Percentiles rank a stretch among this genome's conserved stretches.
These are phyloP conservation scores for Ulota crispa DNA, from an alignment of 225 moss, liverwort and hornwort genomes.

Conservation along the genomic window DNA sequence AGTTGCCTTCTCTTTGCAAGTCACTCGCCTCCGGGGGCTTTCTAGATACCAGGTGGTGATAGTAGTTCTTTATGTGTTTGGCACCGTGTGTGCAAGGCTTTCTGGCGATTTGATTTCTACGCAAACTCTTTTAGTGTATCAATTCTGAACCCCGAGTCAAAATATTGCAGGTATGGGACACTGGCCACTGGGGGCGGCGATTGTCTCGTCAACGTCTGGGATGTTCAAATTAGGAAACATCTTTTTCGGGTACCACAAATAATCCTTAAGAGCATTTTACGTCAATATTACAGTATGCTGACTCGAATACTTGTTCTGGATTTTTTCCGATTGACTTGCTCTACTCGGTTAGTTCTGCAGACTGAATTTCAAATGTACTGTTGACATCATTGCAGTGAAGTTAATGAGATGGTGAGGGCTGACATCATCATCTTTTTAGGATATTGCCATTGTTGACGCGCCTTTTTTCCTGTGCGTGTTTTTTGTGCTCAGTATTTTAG, in stretches of 20 bases:
- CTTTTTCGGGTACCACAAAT: slow-evolving; percentile 65
- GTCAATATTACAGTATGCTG: not conserved
- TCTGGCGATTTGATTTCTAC: not conserved
- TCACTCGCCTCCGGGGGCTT: not conserved
- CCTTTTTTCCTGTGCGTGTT: not conserved
- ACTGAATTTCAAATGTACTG: not conserved
- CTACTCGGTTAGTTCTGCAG: not conserved
- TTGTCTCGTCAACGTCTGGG: slow-evolving; percentile 93
- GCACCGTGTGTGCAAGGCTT: not conserved
- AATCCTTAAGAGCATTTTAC: not conserved
- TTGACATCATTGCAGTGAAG: not conserved
- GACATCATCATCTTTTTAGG: not conserved
- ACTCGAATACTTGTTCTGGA: not conserved
- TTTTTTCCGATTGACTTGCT: not conserved
- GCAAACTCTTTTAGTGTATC: not conserved
- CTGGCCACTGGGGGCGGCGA: slow-evolving; percentile 91
- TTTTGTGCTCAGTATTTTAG: slow-evolving; percentile 67
- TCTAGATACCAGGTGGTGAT: not conserved
- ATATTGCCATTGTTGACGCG: slow-evolving; percentile 8
- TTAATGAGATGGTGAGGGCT: not conserved
- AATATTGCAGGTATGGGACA: slow-evolving; percentile 75
- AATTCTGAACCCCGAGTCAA: slow-evolving; percentile 16
- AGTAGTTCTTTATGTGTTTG: not conserved
- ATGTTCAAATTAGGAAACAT: slow-evolving; percentile 81
- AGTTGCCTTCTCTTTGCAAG: not conserved